phyloP scores from a whole-genome alignment of 495 filamentous ascomycete species.

The Pseudoneurospora amorphoporcata region DNA sequence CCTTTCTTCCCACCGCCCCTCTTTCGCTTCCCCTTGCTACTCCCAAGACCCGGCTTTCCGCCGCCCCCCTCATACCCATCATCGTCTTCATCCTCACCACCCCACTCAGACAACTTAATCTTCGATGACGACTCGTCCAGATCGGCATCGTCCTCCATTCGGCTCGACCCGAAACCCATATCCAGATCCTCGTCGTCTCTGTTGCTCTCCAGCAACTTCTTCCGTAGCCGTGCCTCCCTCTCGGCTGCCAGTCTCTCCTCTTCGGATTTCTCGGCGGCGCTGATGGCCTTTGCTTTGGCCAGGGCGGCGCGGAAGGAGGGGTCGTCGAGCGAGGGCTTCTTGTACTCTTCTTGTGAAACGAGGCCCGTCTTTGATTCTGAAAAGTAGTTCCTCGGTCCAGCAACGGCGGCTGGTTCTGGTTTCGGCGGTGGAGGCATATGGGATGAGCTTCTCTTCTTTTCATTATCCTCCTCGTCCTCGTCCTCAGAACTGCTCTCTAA shows the following conservation, averaged over 20 bases:
- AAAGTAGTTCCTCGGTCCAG: constrained; percentile 48
- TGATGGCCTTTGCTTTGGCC: constrained; percentile 69
- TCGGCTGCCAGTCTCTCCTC: constrained; percentile 38
- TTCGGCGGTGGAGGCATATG: constrained; percentile 36
- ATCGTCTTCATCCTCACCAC: constrained; percentile 41
- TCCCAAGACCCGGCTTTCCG: constrained; percentile 33
- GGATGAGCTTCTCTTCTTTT: constrained; percentile 3
- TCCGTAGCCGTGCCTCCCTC: constrained; percentile 53
- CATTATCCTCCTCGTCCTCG: constrained; percentile 26
- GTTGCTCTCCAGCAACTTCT: constrained; percentile 64
- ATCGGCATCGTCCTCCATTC: constrained; percentile 74
- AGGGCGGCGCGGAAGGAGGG: constrained; percentile 75
- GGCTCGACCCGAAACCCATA: constrained; percentile 80
- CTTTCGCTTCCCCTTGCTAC: constrained; percentile 59
- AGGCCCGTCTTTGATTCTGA: constrained; percentile 37
- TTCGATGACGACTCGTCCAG: constrained; percentile 34
- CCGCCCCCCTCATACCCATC: constrained; percentile 44
- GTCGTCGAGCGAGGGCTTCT: constrained; percentile 52
- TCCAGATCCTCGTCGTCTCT: constrained; percentile 90
- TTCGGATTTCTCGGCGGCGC: constrained; percentile 36
- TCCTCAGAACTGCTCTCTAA: constrained; percentile 42
- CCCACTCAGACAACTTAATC: constrained; percentile 60
- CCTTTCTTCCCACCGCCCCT: constrained; percentile 78
- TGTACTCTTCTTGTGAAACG: constrained; percentile 33
- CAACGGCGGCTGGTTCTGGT: constrained; percentile 10